A percentile compares a stretch with the other conserved stretches of the same genome.
Conservation (phyloP, 2,329 filamentous ascomycete genomes). For the Diplodia intermedia region DNA sequence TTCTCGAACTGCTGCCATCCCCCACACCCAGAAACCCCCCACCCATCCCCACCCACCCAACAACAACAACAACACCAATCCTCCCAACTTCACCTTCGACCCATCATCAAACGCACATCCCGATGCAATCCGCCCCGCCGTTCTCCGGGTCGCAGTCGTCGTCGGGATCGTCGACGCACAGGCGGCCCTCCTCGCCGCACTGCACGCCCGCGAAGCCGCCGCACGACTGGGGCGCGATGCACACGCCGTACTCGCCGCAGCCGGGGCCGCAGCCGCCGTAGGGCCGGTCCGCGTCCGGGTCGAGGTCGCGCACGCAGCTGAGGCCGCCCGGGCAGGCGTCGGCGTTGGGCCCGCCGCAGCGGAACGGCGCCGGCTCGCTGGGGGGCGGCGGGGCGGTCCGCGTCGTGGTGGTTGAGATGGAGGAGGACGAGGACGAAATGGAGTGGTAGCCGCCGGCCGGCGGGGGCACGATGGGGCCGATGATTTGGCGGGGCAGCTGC, state of each 20-base stretch:
- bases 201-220: conserved; percentile 50
- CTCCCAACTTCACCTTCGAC: too few species aligned
- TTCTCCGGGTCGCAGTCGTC: conserved; percentile 51
- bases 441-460: too few species aligned
- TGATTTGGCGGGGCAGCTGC: not conserved
- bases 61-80: too few species aligned
- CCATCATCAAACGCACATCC: conserved; percentile 47
- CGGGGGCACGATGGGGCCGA: not conserved
- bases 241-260: conserved; percentile 46
- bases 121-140: conserved; percentile 53
- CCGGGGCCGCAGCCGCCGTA: conserved; percentile 42
- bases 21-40: too few species aligned
- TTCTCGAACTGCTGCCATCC: too few species aligned
- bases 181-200: conserved; percentile 44
- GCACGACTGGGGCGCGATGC: conserved; percentile 47
- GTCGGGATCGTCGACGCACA: conserved; percentile 53
- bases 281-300: not conserved
- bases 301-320: conserved; percentile 12
- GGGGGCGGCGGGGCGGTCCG: not conserved
- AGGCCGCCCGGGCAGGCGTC: not conserved
- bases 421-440: not conserved
- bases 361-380: not conserved
- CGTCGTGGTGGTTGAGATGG: too few species aligned
- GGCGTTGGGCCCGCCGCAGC: not conserved
- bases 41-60: too few species aligned